Percentiles rank a stretch among this genome's conserved stretches.
phyloP scores from a whole-genome alignment of 306 rosid species.

The Fagus crenata region DNA sequence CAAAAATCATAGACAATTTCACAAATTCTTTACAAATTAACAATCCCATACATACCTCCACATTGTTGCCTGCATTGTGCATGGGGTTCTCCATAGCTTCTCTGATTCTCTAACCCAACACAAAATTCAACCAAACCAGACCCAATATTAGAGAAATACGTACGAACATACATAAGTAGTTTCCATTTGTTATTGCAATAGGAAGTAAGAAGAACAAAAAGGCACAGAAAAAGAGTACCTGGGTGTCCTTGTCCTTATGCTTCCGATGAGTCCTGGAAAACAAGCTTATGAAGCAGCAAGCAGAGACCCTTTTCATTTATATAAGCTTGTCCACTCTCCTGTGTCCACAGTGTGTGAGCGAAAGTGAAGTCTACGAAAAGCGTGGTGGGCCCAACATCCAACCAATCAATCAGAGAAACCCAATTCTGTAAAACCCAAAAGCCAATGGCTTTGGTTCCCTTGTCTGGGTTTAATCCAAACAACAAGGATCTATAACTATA shows the following conservation, averaged over 20 bases:
- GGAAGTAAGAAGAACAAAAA: conserved; percentile 10
- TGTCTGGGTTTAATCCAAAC: neutral
- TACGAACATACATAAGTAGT: neutral
- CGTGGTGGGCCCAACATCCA: conserved; percentile 1
- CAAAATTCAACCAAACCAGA: conserved; percentile 18
- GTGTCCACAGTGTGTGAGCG: neutral
- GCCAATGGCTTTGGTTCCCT: neutral
- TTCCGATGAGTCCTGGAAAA: neutral
- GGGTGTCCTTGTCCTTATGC: conserved; percentile 22
- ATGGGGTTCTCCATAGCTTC: conserved; percentile 51
- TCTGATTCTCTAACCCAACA: conserved; percentile 40
- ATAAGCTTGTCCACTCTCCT: neutral
- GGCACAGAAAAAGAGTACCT: conserved; percentile 31
- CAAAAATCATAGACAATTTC: neutral
- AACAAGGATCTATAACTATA: neutral
- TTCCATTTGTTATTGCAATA: neutral
- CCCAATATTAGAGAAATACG: conserved; percentile 15
- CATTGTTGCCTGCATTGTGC: conserved; percentile 32
- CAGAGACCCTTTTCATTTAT: conserved; percentile 1
- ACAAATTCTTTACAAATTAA: conserved; percentile 1
- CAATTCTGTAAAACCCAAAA: neutral
- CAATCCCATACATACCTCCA: conserved; percentile 46
- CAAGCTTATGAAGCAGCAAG: neutral
- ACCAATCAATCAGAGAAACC: neutral
- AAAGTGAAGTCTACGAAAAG: neutral